Evolutionary conservation across 1,284 basidiomycete genomes (phyloP), one percentile per base, ranked within the genome.

Genomic region (Schizophyllum amplum): DNA sequence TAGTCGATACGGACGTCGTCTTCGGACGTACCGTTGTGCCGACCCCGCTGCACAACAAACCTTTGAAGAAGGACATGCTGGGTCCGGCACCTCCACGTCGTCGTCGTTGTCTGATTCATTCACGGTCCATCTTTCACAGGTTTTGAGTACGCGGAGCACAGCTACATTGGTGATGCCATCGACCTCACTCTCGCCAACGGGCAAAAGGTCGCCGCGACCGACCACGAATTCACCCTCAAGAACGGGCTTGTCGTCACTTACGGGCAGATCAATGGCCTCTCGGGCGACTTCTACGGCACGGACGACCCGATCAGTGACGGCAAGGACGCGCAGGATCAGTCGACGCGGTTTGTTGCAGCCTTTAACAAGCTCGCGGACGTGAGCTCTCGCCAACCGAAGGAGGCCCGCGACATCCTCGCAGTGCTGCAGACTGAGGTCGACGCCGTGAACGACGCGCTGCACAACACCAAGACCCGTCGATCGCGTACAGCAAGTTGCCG

Each of bases 241-340:
- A 26, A 47, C 1, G 22, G 22, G 3, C 33, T 42, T 1, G 27
- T 46, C 1, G n/a, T 61, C 21, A 60, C 60, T 11, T 64, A 62
- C 33, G 62, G 62, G 22, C 60, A 60, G 51, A 64, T 64, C 58
- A 61, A 60, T 56, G 58, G 54, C 21, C 60, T 64, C 22, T 57
- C 62, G 1, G 60, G 61, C 13, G 61, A 64, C 52, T 62, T 64
- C 55, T 64, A 64, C 58, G 62, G 60, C n/a, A 60, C 58, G 1
- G 4, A 5, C 0, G 20, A 52, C 20, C 57, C 61, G 5, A 60
- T 64, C 56, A 60, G 60, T 58, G 62, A 64, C 25, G 60, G 58
- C 5, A 33, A 25, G 24, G 55, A 49, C 26, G 53, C 25, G 9
- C 26, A 52, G 5, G 56, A 56, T 5, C 56, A 62, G 26, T 42